These are phyloP conservation scores for Coemansia sp. DNA, from an alignment of 192 early-diverging fungal genomes.

Conservation along the genomic window DNA sequence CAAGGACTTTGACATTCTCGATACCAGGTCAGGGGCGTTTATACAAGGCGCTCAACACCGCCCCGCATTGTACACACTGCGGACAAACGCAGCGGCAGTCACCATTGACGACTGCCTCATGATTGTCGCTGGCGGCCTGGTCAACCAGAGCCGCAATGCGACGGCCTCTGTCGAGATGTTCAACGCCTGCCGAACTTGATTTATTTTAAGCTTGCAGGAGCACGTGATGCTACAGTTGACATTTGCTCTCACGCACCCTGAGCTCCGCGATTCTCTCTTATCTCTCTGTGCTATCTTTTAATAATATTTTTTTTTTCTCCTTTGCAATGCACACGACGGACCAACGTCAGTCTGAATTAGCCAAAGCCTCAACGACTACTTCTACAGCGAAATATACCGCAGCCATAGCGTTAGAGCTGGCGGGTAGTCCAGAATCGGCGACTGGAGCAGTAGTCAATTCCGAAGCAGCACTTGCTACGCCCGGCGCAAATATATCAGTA, in stretches of 20 bases:
- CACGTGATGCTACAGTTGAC: neutral
- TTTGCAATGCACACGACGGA: conserved; percentile 5
- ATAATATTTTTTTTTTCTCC: neutral
- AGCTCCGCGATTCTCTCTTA: neutral
- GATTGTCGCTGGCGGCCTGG: conserved; percentile 44
- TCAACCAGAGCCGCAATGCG: conserved; percentile 48
- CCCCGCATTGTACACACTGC: conserved; percentile 42
- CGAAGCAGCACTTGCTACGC: neutral
- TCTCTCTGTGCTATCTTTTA: neutral
- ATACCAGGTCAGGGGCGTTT: conserved; percentile 31
- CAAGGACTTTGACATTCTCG: conserved; percentile 53
- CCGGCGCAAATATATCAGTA: neutral
- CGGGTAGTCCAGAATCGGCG: conserved; percentile 17
- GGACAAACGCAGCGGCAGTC: conserved; percentile 33
- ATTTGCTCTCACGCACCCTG: neutral
- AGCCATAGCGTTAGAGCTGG: conserved; percentile 3
- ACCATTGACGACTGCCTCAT: conserved; percentile 45
- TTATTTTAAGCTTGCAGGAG: neutral
- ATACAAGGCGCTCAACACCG: conserved; percentile 21
- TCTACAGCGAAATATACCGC: neutral
- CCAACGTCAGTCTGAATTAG: neutral
- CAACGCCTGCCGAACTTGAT: conserved; percentile 28
- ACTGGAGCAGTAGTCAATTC: neutral
- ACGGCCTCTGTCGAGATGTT: conserved; percentile 56
- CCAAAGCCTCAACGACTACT: neutral